Conservation (phyloP, 2,329 filamentous ascomycete species). For the Diaporthe sp. region DNA sequence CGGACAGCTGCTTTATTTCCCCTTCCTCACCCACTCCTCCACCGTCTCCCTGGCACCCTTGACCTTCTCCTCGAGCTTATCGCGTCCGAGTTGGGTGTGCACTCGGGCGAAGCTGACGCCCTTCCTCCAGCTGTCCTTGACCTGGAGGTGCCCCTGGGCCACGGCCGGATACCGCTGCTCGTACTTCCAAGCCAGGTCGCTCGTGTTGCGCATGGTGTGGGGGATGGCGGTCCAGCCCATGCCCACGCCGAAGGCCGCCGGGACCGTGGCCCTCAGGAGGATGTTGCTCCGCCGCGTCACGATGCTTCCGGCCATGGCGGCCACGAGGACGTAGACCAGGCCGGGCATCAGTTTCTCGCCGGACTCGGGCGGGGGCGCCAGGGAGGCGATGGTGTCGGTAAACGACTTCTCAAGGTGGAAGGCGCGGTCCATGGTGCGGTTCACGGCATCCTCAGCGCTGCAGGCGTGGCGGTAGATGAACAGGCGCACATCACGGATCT, state of each 20-base stretch:
- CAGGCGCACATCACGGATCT: conserved; percentile 84
- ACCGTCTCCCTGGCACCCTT: conserved; percentile 78
- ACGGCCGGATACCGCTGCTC: conserved; percentile 89
- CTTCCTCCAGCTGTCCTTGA: conserved; percentile 75
- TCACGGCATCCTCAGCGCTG: conserved; percentile 82
- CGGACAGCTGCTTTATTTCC: conserved; percentile 69
- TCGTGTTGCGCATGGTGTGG: conserved; percentile 89
- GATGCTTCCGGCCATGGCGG: conserved; percentile 95
- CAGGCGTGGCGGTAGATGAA: conserved; percentile 82
- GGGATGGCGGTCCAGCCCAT: conserved; percentile 89
- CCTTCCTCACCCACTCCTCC: conserved; percentile 93
- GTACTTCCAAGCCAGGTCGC: conserved; percentile 88
- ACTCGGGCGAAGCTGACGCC: conserved; percentile 79
- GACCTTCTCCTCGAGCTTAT: conserved; percentile 85
- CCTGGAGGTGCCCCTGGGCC: conserved; percentile 81
- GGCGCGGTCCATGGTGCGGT: conserved; percentile 81
- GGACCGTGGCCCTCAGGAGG: conserved; percentile 79
- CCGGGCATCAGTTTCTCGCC: conserved; percentile 93
- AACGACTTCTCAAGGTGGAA: conserved; percentile 90
- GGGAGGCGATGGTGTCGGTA: conserved; percentile 86
- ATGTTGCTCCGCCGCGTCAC: conserved; percentile 89
- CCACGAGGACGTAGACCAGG: conserved; percentile 89
- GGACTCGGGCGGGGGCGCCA: conserved; percentile 86
- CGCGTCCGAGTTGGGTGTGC: conserved; percentile 76
- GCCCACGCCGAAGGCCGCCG: conserved; percentile 82